Evolutionary conservation across 106 monocot genomes (phyloP).

Genomic region (Acanthochlamys bracteata): DNA sequence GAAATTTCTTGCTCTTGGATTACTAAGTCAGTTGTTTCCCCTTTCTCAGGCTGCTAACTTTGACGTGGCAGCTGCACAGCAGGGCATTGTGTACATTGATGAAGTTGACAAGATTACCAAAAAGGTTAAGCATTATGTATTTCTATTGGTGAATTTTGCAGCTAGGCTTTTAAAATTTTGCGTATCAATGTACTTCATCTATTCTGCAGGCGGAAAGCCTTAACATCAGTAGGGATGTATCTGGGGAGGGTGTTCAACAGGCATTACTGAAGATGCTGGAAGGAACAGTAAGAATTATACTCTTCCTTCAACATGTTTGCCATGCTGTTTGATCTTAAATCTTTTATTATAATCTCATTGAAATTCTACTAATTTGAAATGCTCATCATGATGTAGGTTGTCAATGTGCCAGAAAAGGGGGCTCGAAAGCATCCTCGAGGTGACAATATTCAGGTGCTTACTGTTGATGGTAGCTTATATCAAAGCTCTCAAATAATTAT

Average conservation of each 20-base stretch:
- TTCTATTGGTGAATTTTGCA: no score
- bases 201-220: slow-evolving; percentile 95
- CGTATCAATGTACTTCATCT: slow-evolving; percentile 8
- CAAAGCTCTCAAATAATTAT: no score
- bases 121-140: slow-evolving; percentile 50
- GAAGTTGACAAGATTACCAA: slow-evolving; percentile 99
- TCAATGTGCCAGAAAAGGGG: slow-evolving; percentile 97
- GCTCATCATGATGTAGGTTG: no score
- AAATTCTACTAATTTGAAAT: no score
- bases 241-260: slow-evolving; percentile 98
- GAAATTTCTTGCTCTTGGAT: no score
- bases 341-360: no score
- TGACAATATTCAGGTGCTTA: slow-evolving; percentile 84
- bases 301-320: no score
- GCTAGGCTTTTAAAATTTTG: no score
- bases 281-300: slow-evolving; percentile 99
- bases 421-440: slow-evolving; percentile 96
- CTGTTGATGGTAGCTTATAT: neutral
- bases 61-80: slow-evolving; percentile 94
- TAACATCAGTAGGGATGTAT: slow-evolving; percentile 95
- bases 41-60: slow-evolving; percentile 85
- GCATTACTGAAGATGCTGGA: slow-evolving; percentile 96
- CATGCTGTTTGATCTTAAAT: no score
- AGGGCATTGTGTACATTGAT: slow-evolving; percentile 98
- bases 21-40: no score